Percentiles rank a stretch among this genome's conserved stretches.
These are phyloP conservation scores for Serendipita sp. DNA, from an alignment of 768 basidiomycete genomes.

Conservation along the genomic window DNA sequence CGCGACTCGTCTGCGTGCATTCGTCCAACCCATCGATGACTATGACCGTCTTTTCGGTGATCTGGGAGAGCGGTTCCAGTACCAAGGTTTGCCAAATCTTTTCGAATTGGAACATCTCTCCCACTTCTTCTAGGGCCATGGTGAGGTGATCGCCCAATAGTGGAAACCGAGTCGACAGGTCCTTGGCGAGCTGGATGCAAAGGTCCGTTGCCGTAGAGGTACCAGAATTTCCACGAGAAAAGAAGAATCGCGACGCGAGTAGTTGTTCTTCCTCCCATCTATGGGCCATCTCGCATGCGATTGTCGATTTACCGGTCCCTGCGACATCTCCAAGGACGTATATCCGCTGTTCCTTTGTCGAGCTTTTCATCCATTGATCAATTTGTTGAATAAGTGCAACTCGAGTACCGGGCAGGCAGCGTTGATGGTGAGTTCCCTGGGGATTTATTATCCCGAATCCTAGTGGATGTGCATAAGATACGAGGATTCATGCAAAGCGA, in stretches of 20 bases:
- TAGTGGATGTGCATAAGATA: background rate
- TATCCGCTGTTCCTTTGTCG: background rate
- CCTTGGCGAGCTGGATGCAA: background rate
- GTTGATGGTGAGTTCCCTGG: background rate
- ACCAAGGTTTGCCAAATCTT: background rate
- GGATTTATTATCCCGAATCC: background rate
- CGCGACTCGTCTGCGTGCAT: background rate
- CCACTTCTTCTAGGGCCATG: background rate
- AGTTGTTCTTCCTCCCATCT: background rate
- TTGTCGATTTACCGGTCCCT: background rate
- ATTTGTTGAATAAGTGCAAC: background rate
- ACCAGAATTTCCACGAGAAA: background rate
- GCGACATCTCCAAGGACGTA: background rate
- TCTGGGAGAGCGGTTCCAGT: background rate
- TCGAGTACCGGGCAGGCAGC: background rate
- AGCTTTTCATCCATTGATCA: background rate
- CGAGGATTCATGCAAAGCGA: too few species aligned
- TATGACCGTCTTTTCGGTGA: background rate
- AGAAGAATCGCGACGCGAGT: background rate
- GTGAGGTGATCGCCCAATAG: background rate
- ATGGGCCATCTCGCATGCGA: background rate
- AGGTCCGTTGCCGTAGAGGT: background rate
- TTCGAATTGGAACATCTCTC: background rate
- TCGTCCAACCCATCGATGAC: background rate
- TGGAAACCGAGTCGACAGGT: background rate